A percentile compares a stretch with the other conserved stretches of the same genome.
Conservation (phyloP, 1,284 basidiomycete species). For the Golubevia pallescens region DNA sequence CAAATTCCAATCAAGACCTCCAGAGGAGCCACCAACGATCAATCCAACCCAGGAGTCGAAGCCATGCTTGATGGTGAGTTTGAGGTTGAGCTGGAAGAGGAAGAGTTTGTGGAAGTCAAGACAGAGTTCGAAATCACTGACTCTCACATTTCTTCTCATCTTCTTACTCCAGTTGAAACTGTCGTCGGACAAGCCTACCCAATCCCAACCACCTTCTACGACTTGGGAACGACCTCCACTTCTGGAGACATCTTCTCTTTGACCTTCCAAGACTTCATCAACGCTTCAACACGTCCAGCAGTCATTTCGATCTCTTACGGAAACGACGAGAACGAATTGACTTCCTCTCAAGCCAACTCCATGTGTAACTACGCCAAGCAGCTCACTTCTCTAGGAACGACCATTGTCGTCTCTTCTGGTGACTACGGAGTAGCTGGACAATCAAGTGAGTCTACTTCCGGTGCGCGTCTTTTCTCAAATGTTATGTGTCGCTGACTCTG, state of each 20-base stretch:
- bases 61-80: conserved; percentile 14
- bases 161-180: conserved; percentile 6
- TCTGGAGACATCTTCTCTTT: conserved; percentile 18
- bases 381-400: conserved; percentile 18
- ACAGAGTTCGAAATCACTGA: background rate
- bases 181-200: conserved; percentile 16
- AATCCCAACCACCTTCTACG: conserved; percentile 10
- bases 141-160: background rate
- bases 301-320: conserved; percentile 16
- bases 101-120: background rate
- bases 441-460: background rate
- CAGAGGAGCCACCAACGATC: conserved; percentile 5
- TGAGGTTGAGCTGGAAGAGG: background rate
- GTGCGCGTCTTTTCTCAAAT: background rate
- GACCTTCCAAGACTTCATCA: conserved; percentile 11
- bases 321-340: conserved; percentile 8
- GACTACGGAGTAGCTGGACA: conserved; percentile 15
- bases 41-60: conserved; percentile 3
- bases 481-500: too few relatives aligned
- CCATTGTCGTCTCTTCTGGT: conserved; percentile 16
- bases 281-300: background rate
- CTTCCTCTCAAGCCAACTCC: conserved; percentile 3
- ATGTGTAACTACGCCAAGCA: conserved; percentile 16
- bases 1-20: conserved; percentile 3
- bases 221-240: conserved; percentile 8